These are phyloP conservation scores for Oryza longistaminata DNA, from an alignment of 176 grass and related monocot genomes.

Conservation along the genomic window DNA sequence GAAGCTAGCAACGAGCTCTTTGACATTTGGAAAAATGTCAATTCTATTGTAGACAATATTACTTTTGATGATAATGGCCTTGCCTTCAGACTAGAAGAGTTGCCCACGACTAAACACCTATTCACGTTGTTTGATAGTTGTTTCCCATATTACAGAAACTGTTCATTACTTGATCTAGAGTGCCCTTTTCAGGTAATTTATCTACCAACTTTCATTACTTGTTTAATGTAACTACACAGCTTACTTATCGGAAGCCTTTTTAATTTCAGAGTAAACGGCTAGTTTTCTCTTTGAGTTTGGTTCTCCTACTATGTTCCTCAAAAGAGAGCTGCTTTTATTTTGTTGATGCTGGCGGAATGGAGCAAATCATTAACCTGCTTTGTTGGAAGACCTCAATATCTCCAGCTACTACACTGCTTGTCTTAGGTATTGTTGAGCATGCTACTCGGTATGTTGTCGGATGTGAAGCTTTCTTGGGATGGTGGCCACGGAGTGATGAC, in stretches of 20 bases:
- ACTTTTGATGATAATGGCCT: conserved; percentile 32
- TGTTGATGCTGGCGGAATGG: conserved; percentile 80
- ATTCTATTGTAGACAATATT: conserved; percentile 37
- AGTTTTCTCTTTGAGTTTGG: conserved; percentile 63
- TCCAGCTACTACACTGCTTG: conserved; percentile 65
- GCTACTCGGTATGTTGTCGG: conserved; percentile 77
- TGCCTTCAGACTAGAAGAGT: conserved; percentile 39
- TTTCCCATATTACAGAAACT: conserved; percentile 67
- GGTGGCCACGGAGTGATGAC: conserved; percentile 63
- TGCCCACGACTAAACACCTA: conserved; percentile 55
- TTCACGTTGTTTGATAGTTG: conserved; percentile 60
- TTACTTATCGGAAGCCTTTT: conserved; percentile 22
- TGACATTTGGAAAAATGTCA: conserved; percentile 62
- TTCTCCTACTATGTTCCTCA: conserved; percentile 85
- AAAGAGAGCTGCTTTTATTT: conserved; percentile 90
- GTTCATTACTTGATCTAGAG: conserved; percentile 49
- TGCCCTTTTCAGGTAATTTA: conserved; percentile 61
- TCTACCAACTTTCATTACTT: conserved; percentile 23
- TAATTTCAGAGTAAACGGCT: conserved; percentile 67
- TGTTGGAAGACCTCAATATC: conserved; percentile 59
- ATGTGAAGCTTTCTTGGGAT: conserved; percentile 94
- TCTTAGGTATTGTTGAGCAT: conserved; percentile 78
- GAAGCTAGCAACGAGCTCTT: conserved; percentile 59
- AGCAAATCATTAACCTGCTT: conserved; percentile 72
- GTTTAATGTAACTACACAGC: conserved; percentile 13